phyloP scores from a whole-genome alignment of 257 asterid genomes.

The Solanum sejunctum region DNA sequence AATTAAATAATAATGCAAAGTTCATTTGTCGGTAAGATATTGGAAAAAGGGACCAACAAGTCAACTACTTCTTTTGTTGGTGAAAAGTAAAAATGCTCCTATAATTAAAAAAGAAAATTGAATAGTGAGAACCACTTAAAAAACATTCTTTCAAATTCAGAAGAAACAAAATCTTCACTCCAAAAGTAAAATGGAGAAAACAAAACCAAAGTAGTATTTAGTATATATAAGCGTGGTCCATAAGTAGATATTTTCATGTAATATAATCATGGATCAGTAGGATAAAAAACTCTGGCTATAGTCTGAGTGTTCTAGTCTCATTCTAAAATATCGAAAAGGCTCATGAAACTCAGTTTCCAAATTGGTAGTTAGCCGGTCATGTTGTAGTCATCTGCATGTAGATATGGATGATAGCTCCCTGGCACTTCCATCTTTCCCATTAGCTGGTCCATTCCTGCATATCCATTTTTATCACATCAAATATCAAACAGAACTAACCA shows the following conservation, averaged over 20 bases:
- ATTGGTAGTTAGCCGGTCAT: slow-evolving; percentile 23
- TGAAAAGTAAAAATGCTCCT: background rate
- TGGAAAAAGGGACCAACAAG: background rate
- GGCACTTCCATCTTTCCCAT: slow-evolving; percentile 44
- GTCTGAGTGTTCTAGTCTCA: background rate
- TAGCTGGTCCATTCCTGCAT: slow-evolving; percentile 42
- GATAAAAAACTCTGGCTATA: background rate
- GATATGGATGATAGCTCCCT: slow-evolving; percentile 37
- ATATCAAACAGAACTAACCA: too few species aligned
- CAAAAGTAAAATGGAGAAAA: background rate
- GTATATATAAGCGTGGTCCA: background rate
- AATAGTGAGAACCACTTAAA: background rate
- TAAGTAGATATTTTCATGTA: background rate
- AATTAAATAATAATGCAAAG: background rate
- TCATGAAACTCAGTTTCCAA: background rate
- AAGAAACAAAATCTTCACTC: background rate
- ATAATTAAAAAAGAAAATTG: background rate
- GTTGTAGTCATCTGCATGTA: slow-evolving; percentile 37
- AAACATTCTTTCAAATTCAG: background rate
- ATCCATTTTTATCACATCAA: background rate
- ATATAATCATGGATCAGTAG: background rate
- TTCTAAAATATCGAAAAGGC: background rate
- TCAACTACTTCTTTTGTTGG: background rate
- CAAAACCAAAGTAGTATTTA: background rate
- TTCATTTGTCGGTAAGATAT: background rate